Evolutionary conservation across 2,329 filamentous ascomycete species (phyloP).

Genomic region (Cytospora paraplurivora): DNA sequence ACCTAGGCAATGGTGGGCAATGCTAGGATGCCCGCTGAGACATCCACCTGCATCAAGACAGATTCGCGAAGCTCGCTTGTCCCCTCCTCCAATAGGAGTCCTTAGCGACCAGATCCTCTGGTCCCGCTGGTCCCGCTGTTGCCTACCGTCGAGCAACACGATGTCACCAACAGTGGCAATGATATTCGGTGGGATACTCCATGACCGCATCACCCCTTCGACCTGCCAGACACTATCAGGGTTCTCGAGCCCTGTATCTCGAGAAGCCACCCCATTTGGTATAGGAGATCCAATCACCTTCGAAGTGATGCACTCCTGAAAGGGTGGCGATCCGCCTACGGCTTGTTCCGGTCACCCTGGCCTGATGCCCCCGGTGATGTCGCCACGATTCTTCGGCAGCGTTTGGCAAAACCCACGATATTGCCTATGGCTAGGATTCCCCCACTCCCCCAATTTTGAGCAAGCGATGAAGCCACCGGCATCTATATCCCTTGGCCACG

Average conservation of each 20-base stretch:
- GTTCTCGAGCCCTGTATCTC: background rate
- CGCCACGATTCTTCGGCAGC: conserved; percentile 6
- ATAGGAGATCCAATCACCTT: conserved; percentile 3
- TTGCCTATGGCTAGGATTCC: conserved; percentile 4
- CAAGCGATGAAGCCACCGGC: background rate
- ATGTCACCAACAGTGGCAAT: background rate
- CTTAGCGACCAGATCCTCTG: conserved; percentile 8
- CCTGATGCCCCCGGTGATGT: background rate
- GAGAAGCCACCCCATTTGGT: background rate
- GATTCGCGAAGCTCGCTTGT: conserved; percentile 24
- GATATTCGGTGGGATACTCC: background rate
- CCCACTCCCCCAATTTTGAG: background rate
- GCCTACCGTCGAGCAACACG: background rate
- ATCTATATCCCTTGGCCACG: conserved; percentile 1
- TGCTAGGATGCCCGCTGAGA: conserved; percentile 1
- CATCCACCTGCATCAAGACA: conserved; percentile 18
- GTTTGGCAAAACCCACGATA: conserved; percentile 7
- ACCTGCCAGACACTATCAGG: conserved; percentile 8
- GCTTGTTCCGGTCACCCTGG: conserved; percentile 10
- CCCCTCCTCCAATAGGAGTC: conserved; percentile 10
- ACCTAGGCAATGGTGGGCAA: background rate
- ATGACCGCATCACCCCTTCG: background rate
- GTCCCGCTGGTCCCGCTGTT: background rate
- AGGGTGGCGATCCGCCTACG: background rate
- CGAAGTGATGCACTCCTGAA: background rate